Evolutionary conservation across 306 rosid genomes (phyloP).

Genomic region (Mucuna pruriens): DNA sequence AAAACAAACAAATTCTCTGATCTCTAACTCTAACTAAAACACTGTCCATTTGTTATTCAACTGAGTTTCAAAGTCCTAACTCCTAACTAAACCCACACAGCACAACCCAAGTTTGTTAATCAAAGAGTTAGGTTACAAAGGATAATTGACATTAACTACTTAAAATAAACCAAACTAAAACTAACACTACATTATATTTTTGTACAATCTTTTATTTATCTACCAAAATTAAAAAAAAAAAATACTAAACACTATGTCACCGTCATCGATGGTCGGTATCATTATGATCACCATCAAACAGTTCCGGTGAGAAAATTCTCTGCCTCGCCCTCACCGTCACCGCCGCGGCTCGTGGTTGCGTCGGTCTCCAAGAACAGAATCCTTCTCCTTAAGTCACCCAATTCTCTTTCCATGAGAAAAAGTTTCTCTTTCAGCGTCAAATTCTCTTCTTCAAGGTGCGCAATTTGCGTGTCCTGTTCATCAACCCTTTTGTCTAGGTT

Average conservation of each 20-base stretch:
- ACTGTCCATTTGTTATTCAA: background rate
- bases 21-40: too few species aligned
- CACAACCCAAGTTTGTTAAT: background rate
- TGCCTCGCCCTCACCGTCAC: constrained; percentile 44
- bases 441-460: constrained; percentile 74
- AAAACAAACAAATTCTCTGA: background rate
- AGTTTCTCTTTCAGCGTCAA: constrained; percentile 69
- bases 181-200: background rate
- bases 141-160: background rate
- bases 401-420: constrained; percentile 68
- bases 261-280: too few species aligned
- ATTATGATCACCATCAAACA: too few species aligned
- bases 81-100: background rate
- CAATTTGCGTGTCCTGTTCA: constrained; percentile 74
- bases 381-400: constrained; percentile 66
- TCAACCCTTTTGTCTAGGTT: constrained; percentile 74
- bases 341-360: constrained; percentile 15
- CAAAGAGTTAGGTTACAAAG: constrained; percentile 31
- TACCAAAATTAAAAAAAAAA: background rate
- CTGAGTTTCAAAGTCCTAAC: background rate
- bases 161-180: background rate
- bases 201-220: constrained; percentile 27
- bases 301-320: constrained; percentile 42
- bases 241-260: too few species aligned
- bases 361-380: constrained; percentile 58